phyloP scores from a whole-genome alignment of 495 filamentous ascomycete species.

The Annulohypoxylon nitens region DNA sequence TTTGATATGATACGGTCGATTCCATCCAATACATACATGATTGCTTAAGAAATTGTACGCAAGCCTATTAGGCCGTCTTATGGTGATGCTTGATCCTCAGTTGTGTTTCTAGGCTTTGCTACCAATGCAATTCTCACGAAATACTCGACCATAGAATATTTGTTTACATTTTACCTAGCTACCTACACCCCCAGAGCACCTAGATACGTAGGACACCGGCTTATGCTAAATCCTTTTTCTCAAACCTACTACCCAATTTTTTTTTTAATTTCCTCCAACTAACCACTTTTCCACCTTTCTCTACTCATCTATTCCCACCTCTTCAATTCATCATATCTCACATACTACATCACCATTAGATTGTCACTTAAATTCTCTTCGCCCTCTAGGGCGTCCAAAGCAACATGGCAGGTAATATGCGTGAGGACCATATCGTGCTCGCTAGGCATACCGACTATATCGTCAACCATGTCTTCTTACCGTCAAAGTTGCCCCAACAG shows the following conservation, averaged over 20 bases:
- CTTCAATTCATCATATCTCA: neutral
- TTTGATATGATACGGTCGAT: too few species aligned
- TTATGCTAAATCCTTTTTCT: neutral
- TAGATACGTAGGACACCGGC: neutral
- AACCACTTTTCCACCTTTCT: neutral
- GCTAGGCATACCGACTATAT: slow-evolving; percentile 48
- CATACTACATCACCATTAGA: neutral
- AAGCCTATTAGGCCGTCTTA: neutral
- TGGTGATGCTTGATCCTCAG: neutral
- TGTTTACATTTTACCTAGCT: neutral
- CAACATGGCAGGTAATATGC: slow-evolving; percentile 1
- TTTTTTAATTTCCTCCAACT: neutral
- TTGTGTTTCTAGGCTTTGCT: too few species aligned
- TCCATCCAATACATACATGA: too few species aligned
- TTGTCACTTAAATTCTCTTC: too few species aligned
- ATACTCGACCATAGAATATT: neutral
- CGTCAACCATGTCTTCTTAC: slow-evolving; percentile 72
- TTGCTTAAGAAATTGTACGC: neutral
- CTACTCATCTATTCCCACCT: neutral
- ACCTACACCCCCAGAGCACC: neutral
- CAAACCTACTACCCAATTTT: neutral
- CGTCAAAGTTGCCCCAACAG: slow-evolving; percentile 66
- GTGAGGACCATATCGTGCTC: neutral
- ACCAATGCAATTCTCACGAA: neutral
- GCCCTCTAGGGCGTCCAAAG: neutral